Base-by-base conservation (phyloP, 768 basidiomycete species). In the Termitomyces sp. region DNA sequence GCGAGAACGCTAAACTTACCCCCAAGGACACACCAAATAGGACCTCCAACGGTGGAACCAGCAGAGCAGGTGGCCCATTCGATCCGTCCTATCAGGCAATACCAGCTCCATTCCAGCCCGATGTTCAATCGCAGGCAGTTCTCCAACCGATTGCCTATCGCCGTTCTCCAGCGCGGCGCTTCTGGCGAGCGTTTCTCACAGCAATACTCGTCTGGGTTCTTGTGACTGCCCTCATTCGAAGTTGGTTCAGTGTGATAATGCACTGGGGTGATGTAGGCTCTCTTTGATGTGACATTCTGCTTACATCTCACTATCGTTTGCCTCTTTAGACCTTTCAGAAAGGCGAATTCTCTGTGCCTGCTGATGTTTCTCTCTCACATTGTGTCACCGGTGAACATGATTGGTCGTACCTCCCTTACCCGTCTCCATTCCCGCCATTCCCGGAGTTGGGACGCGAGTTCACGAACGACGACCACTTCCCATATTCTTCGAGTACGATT, bases 201-300 rank as follows among this genome's bases (percentile, higher is more conserved):
- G 67, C 67, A 3, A 35, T 65, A 17, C 30, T 64, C 5, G 50
- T 65, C 38, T 68, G 67, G 63, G 12, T 68, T n/a, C 60, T 66
- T 7, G 12, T 61, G 42, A 60, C 42, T 30, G 35, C 58, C 19
- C 49, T 65, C 15, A 47, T 61, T 42, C 58, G 55, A 23, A 68
- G 64, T 49, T 50, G 65, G 54, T 52, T 59, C 21, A 37, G 42
- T 17, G 33, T 64, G 19, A 31, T 53, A 5, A 50, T 54, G 9
- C 55, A 56, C 35, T 59, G 57, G 57, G 26, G 53, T 4, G 31
- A 50, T 53, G 60, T 60, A 47, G 14, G 63, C 50, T 43, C 38
- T 40, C 31, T 40, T 17, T 23, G 0, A 3, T 26, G 26, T 35
- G 14, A 7, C 19, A 19, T 42, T 3, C 30, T 28, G 10, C n/a